Evolutionary conservation across 2,329 filamentous ascomycete species (phyloP).

Genomic region (Elsinoe ampelina): DNA sequence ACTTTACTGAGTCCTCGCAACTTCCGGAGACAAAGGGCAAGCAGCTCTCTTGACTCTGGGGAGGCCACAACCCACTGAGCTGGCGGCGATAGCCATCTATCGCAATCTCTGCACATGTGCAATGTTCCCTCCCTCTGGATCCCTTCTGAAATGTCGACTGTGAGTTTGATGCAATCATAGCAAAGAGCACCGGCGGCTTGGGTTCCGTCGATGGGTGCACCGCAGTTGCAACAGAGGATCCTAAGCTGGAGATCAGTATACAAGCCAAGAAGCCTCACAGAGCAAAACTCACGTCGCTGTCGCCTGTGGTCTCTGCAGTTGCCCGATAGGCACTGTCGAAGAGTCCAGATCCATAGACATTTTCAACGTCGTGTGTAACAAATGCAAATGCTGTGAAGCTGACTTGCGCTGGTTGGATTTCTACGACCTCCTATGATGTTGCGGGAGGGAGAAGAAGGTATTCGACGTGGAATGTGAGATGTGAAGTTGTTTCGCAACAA

Average conservation of each 20-base stretch:
- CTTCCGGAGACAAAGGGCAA: slow-evolving; percentile 85
- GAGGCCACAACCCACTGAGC: slow-evolving; percentile 74
- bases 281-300: slow-evolving; percentile 19
- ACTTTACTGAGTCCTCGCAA: slow-evolving; percentile 79
- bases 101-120: slow-evolving; percentile 89
- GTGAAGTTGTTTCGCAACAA: background rate
- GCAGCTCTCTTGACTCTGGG: slow-evolving; percentile 81
- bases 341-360: slow-evolving; percentile 33
- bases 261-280: slow-evolving; percentile 13
- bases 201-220: slow-evolving; percentile 88
- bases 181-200: slow-evolving; percentile 78
- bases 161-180: slow-evolving; percentile 91
- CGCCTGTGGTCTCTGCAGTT: slow-evolving; percentile 22
- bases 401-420: background rate
- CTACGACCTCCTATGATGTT: background rate
- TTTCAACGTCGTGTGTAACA: slow-evolving; percentile 14
- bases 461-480: background rate
- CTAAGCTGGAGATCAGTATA: slow-evolving; percentile 31
- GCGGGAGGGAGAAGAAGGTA: background rate
- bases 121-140: slow-evolving; percentile 85
- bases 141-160: slow-evolving; percentile 82
- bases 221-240: slow-evolving; percentile 98
- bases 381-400: slow-evolving; percentile 10
- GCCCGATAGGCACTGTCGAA: slow-evolving; percentile 21
- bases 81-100: slow-evolving; percentile 85